Conservation (phyloP, 2,329 filamentous ascomycete species). For the Dryadomyces quercivorus region DNA sequence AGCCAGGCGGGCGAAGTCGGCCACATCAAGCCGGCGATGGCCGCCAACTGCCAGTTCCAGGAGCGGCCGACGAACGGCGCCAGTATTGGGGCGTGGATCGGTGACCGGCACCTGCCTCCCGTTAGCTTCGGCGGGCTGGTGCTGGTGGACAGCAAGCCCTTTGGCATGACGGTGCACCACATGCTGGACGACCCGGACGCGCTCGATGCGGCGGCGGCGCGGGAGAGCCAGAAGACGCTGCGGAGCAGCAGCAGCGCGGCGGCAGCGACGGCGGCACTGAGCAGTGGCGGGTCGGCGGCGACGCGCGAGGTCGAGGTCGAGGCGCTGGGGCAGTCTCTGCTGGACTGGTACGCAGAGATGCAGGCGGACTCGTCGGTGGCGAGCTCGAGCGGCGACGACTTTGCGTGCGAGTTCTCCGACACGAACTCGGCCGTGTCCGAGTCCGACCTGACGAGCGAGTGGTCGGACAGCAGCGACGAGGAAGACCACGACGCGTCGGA, state of each 20-base stretch:
- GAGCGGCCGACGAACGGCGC: conserved; percentile 70
- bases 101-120: conserved; percentile 73
- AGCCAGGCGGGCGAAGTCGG: conserved; percentile 14
- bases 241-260: conserved; percentile 14
- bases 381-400: conserved; percentile 37
- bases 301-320: no score
- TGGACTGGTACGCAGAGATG: conserved; percentile 28
- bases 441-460: conserved; percentile 39
- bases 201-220: conserved; percentile 10
- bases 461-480: conserved; percentile 31
- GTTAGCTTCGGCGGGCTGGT: conserved; percentile 86
- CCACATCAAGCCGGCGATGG: conserved; percentile 16
- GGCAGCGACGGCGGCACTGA: no score
- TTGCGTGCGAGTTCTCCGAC: conserved; percentile 49
- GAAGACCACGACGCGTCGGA: conserved; percentile 19
- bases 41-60: conserved; percentile 66
- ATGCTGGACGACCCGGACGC: conserved; percentile 67
- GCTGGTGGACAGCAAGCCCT: conserved; percentile 69
- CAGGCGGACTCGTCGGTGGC: conserved; percentile 24
- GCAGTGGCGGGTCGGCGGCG: no score
- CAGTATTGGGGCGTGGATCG: conserved; percentile 83
- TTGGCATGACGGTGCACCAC: conserved; percentile 94
- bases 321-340: conserved; percentile 21
- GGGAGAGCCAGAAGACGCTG: conserved; percentile 11
- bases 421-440: conserved; percentile 41